Evolutionary conservation across 2,329 filamentous ascomycete genomes (phyloP).

Genomic region (Pseudogymnoascus sp.): DNA sequence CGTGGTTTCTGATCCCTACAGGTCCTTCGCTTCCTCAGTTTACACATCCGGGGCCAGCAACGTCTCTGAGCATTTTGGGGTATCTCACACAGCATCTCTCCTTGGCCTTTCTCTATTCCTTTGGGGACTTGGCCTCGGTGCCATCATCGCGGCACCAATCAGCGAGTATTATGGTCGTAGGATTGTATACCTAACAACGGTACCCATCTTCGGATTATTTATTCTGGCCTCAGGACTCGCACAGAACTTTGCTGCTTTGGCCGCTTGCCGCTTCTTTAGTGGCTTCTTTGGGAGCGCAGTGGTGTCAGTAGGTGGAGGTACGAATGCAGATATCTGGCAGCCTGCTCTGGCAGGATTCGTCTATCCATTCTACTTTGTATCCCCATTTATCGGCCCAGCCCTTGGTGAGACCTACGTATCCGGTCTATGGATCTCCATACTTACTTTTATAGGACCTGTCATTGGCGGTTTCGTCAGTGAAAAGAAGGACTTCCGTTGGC

Average conservation of each 20-base stretch:
- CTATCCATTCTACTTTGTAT: slow-evolving; percentile 12
- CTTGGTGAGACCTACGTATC: background rate
- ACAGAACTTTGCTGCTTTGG: slow-evolving; percentile 23
- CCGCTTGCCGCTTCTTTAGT: slow-evolving; percentile 24
- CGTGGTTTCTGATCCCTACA: slow-evolving; percentile 21
- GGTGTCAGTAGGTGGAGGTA: slow-evolving; percentile 16
- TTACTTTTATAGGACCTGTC: slow-evolving; percentile 29
- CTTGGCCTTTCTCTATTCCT: slow-evolving; percentile 51
- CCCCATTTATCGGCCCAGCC: slow-evolving; percentile 16
- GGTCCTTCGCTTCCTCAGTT: slow-evolving; percentile 46
- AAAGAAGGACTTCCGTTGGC: slow-evolving; percentile 21
- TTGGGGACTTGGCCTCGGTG: slow-evolving; percentile 37
- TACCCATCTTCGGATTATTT: slow-evolving; percentile 44
- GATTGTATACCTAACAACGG: slow-evolving; percentile 31
- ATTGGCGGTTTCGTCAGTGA: slow-evolving; percentile 21
- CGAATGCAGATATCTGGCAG: slow-evolving; percentile 18
- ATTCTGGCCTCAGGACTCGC: slow-evolving; percentile 43
- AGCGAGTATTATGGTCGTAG: slow-evolving; percentile 38
- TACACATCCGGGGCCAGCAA: slow-evolving; percentile 40
- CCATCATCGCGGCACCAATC: slow-evolving; percentile 49
- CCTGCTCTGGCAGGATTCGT: slow-evolving; percentile 2
- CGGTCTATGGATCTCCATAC: background rate
- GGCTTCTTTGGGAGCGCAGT: slow-evolving; percentile 22
- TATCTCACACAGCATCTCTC: slow-evolving; percentile 47
- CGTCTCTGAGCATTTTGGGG: slow-evolving; percentile 43